A percentile compares a stretch with the other conserved stretches of the same genome.
These are phyloP conservation scores for Canavalia gladiata DNA, from an alignment of 306 rosid species.

Conservation along the genomic window DNA sequence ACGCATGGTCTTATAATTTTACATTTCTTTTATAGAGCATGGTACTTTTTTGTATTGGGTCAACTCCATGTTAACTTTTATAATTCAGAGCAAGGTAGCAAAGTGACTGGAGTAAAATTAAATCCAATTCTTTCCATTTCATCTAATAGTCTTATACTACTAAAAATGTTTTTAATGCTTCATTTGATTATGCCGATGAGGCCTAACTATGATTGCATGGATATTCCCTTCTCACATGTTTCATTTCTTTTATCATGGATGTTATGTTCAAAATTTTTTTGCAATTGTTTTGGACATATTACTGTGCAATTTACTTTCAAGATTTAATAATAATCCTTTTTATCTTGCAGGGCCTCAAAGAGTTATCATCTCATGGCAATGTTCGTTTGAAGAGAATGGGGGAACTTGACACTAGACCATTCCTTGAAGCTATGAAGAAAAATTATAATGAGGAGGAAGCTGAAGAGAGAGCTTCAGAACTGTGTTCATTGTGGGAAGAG, in stretches of 20 bases:
- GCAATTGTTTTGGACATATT: constrained; percentile 17
- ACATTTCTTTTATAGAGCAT: background rate
- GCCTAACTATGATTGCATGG: constrained; percentile 17
- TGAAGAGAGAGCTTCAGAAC: constrained; percentile 81
- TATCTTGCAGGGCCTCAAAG: constrained; percentile 73
- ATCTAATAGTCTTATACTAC: constrained; percentile 6
- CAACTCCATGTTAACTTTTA: constrained; percentile 21
- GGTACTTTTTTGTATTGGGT: background rate
- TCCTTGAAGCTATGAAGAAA: constrained; percentile 76
- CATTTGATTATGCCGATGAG: constrained; percentile 31
- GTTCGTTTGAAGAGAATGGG: constrained; percentile 94
- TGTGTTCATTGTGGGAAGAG: constrained; percentile 94
- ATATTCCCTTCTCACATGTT: constrained; percentile 38
- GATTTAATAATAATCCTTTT: constrained; percentile 19
- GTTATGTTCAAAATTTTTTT: constrained; percentile 5
- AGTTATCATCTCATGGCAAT: constrained; percentile 56
- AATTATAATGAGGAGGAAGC: constrained; percentile 84
- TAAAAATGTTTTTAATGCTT: background rate
- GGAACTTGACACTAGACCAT: constrained; percentile 85
- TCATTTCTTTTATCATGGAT: constrained; percentile 19
- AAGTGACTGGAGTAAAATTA: constrained; percentile 5
- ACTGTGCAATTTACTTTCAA: constrained; percentile 26
- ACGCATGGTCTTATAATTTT: background rate
- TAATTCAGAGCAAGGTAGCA: constrained; percentile 12
- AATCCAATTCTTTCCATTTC: background rate